Evolutionary conservation across 495 filamentous ascomycete species (phyloP).

Genomic region (Daldinia loculata): DNA sequence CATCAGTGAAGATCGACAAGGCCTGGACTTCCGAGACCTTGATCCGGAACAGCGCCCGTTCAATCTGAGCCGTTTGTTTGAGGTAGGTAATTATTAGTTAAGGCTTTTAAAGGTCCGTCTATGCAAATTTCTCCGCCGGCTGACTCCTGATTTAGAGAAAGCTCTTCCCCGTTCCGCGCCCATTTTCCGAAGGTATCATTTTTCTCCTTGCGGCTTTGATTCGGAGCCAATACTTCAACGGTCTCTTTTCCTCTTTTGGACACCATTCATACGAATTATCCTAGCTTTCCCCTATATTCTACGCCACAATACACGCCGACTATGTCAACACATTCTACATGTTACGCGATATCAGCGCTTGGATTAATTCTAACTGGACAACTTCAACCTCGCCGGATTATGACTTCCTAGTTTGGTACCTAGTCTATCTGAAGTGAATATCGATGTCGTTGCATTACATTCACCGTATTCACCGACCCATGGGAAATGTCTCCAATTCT

Average conservation of each 20-base stretch:
- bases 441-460: slow-evolving; percentile 60
- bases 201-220: slow-evolving; percentile 12
- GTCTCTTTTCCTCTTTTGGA: slow-evolving; percentile 1
- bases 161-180: slow-evolving; percentile 28
- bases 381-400: slow-evolving; percentile 39
- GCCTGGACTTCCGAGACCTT: slow-evolving; percentile 29
- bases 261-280: slow-evolving; percentile 1
- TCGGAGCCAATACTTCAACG: slow-evolving; percentile 8
- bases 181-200: slow-evolving; percentile 37
- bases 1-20: slow-evolving; percentile 27
- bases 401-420: slow-evolving; percentile 27
- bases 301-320: no score
- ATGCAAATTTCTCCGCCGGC: slow-evolving; percentile 5
- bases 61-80: neutral
- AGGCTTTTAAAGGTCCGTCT: slow-evolving; percentile 8
- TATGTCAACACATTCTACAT: slow-evolving; percentile 22
- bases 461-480: slow-evolving; percentile 64
- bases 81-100: slow-evolving; percentile 6
- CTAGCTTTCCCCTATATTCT: no score
- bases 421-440: slow-evolving; percentile 15
- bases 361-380: slow-evolving; percentile 43
- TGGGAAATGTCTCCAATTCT: slow-evolving; percentile 14
- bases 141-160: slow-evolving; percentile 8
- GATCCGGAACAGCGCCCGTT: slow-evolving; percentile 17
- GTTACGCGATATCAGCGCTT: slow-evolving; percentile 24